Percentiles rank a stretch among this genome's conserved stretches.
phyloP scores from a whole-genome alignment of 2,329 filamentous ascomycete species.

The Cladophialophora psammophila region DNA sequence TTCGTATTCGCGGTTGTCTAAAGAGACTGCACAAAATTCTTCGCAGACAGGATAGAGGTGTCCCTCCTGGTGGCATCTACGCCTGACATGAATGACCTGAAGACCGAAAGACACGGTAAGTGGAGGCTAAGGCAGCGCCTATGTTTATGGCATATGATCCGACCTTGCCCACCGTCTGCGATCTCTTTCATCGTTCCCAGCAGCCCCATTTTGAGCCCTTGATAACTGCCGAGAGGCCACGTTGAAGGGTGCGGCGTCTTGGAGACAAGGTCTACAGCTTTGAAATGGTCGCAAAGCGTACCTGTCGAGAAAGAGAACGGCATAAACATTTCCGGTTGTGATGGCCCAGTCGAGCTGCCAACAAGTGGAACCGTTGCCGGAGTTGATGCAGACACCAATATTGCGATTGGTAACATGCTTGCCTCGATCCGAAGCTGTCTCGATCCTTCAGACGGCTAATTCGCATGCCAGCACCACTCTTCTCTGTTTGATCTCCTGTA shows the following conservation, averaged over 20 bases:
- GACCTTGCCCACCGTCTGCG: background rate
- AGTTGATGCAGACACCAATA: background rate
- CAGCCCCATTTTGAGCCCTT: background rate
- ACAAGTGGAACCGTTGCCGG: background rate
- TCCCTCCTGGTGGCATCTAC: background rate
- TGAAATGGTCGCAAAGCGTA: background rate
- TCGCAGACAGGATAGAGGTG: background rate
- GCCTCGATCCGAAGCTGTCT: background rate
- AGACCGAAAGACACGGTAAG: background rate
- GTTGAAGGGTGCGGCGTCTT: background rate
- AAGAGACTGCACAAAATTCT: background rate
- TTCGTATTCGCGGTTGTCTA: background rate
- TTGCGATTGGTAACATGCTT: conserved; percentile 8
- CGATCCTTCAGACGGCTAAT: conserved; percentile 5
- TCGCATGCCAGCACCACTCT: background rate
- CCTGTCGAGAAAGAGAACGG: background rate
- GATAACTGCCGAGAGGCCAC: background rate
- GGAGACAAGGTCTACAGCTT: background rate
- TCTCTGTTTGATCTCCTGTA: background rate
- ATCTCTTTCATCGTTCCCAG: background rate
- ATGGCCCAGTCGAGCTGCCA: background rate
- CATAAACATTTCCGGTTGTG: background rate
- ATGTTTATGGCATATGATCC: background rate
- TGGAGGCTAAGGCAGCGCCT: background rate
- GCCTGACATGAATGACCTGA: background rate